Evolutionary conservation across 805 yeast genomes (phyloP).

Genomic region (Ogataea paraovalis): DNA sequence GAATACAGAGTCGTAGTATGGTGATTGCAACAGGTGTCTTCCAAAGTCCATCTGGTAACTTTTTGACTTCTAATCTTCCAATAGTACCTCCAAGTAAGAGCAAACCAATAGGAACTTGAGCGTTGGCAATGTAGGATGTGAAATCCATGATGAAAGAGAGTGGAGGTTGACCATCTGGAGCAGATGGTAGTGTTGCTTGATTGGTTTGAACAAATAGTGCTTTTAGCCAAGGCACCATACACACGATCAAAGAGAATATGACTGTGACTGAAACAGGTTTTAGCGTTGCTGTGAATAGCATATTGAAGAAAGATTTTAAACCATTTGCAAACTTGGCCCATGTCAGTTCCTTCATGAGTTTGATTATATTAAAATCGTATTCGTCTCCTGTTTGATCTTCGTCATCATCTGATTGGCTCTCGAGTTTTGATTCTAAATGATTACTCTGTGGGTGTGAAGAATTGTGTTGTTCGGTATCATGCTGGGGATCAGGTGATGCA

Average conservation of each 20-base stretch:
- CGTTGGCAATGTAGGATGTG: constrained; percentile 74
- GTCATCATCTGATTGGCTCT: background rate
- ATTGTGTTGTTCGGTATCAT: too few species aligned
- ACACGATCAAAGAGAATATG: constrained; percentile 57
- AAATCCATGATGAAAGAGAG: constrained; percentile 82
- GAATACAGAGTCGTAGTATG: constrained; percentile 52
- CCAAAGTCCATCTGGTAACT: constrained; percentile 69
- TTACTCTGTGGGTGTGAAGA: too few species aligned
- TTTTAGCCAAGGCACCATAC: constrained; percentile 86
- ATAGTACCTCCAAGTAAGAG: constrained; percentile 83
- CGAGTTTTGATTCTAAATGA: background rate
- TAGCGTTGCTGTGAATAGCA: constrained; percentile 41
- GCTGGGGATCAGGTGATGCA: background rate
- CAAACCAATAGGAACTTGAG: constrained; percentile 85
- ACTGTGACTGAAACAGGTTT: constrained; percentile 74
- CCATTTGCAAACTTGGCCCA: background rate
- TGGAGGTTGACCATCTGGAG: constrained; percentile 85
- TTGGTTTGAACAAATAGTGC: constrained; percentile 57
- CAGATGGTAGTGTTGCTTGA: constrained; percentile 52
- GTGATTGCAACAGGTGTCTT: constrained; percentile 59
- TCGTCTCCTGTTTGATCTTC: background rate
- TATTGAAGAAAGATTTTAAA: background rate
- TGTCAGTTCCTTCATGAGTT: background rate
- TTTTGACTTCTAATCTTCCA: constrained; percentile 60
- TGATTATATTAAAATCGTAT: background rate